A percentile compares a stretch with the other conserved stretches of the same genome.
phyloP scores from a whole-genome alignment of 495 filamentous ascomycete species.

The Penicillium salamii region DNA sequence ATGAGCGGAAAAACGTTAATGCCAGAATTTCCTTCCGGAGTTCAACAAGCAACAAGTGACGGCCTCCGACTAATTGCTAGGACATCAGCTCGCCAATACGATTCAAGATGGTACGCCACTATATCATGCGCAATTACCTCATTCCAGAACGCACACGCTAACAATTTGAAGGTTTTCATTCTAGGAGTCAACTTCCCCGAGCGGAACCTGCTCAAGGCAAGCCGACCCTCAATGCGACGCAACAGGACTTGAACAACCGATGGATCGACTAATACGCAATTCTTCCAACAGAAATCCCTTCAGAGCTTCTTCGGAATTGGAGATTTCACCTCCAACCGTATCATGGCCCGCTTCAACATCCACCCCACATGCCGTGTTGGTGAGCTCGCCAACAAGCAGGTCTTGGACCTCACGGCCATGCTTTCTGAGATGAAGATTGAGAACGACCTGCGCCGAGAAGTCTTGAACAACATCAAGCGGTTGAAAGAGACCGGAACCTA shows the following conservation, averaged over 20 bases:
- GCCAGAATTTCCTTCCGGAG: constrained; percentile 32
- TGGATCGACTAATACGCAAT: constrained; percentile 16
- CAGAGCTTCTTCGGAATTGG: constrained; percentile 90
- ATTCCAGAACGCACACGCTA: background rate
- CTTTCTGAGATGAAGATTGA: constrained; percentile 92
- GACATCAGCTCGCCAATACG: constrained; percentile 7
- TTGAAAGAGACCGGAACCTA: constrained; percentile 90
- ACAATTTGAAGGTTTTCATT: constrained; percentile 64
- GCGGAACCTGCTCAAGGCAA: constrained; percentile 73
- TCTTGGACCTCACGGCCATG: constrained; percentile 76
- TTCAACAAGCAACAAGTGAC: constrained; percentile 14
- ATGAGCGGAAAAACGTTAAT: constrained; percentile 37
- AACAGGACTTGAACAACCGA: constrained; percentile 6
- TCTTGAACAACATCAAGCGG: constrained; percentile 80
- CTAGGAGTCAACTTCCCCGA: constrained; percentile 84
- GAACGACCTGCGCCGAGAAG: constrained; percentile 73
- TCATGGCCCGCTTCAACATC: constrained; percentile 85
- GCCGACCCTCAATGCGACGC: constrained; percentile 15
- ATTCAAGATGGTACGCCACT: constrained; percentile 33
- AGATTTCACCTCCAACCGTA: constrained; percentile 59
- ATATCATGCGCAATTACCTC: background rate
- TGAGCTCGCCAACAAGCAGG: constrained; percentile 63
- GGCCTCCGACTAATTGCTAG: constrained; percentile 5
- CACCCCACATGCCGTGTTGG: constrained; percentile 75
- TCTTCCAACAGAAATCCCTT: constrained; percentile 65